Conservation (phyloP, 1,284 basidiomycete species). For the Rhodotorula glutinis region DNA sequence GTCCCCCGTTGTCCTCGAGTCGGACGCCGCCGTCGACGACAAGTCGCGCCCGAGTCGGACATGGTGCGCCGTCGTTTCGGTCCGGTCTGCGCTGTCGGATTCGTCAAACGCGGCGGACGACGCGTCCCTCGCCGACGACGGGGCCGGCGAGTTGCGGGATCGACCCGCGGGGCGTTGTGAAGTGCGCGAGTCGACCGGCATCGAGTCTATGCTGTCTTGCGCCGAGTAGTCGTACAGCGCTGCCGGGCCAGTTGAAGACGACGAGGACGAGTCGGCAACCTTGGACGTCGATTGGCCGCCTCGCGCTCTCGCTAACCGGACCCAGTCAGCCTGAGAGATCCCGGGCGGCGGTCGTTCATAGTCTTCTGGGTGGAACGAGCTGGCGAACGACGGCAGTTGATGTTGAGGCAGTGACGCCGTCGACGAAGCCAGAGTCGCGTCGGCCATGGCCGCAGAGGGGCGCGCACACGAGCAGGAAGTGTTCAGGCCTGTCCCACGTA, state of each 20-base stretch:
- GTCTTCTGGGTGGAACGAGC: slow-evolving; percentile 17
- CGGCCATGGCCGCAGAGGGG: background rate
- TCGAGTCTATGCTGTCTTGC: too few relatives aligned
- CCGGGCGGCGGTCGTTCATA: slow-evolving; percentile 24
- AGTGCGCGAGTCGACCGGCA: too few relatives aligned
- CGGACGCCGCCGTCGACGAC: background rate
- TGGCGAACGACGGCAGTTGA: slow-evolving; percentile 19
- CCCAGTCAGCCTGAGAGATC: slow-evolving; percentile 11
- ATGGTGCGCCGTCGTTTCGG: slow-evolving; percentile 2
- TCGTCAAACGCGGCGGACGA: background rate
- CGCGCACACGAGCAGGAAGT: background rate
- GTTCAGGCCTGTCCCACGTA: too few relatives aligned
- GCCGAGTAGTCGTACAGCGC: background rate
- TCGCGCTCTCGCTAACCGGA: background rate
- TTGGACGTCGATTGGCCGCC: background rate
- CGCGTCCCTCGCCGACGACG: background rate
- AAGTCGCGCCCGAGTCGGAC: background rate
- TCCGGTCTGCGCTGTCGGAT: slow-evolving; percentile 4
- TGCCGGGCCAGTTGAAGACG: background rate
- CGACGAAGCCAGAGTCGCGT: slow-evolving; percentile 13
- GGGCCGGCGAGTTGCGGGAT: background rate
- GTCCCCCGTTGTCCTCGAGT: background rate
- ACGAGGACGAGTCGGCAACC: too few relatives aligned
- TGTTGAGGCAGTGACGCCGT: background rate
- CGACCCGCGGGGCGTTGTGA: too few relatives aligned